Conservation (phyloP, 2,329 filamentous ascomycete species). For the Allantophomopsis lycopodina region DNA sequence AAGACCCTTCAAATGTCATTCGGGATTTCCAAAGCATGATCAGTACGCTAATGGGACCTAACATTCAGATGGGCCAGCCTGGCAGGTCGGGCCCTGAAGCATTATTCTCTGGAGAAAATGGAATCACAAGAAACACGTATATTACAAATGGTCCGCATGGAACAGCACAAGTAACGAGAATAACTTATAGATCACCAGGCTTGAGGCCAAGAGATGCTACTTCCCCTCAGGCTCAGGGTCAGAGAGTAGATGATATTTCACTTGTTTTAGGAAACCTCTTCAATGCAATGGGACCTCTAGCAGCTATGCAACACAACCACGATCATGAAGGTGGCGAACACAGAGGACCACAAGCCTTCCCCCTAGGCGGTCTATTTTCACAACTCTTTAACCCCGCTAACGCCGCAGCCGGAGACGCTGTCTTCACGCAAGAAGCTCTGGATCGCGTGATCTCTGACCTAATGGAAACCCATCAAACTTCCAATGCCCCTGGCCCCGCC, state of each 20-base stretch:
- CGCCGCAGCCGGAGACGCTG: conserved; percentile 58
- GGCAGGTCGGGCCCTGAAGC: conserved; percentile 17
- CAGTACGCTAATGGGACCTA: conserved; percentile 25
- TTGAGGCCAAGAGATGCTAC: conserved; percentile 36
- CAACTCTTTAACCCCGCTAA: conserved; percentile 36
- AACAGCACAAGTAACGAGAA: no score
- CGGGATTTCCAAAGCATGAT: conserved; percentile 29
- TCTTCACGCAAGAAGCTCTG: conserved; percentile 81
- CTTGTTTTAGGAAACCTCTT: conserved; percentile 16
- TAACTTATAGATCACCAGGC: no score
- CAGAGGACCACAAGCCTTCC: conserved; percentile 16
- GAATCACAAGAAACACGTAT: not conserved
- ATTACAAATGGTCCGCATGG: conserved; percentile 5
- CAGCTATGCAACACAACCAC: conserved; percentile 2
- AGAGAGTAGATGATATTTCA: conserved; percentile 29
- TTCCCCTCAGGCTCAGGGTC: conserved; percentile 27
- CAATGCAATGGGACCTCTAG: conserved; percentile 9
- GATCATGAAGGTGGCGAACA: conserved; percentile 10
- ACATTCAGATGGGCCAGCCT: conserved; percentile 5
- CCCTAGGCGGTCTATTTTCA: conserved; percentile 33
- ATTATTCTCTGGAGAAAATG: conserved; percentile 8
- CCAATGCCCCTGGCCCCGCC: conserved; percentile 72
- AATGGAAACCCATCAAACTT: conserved; percentile 69
- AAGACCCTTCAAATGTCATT: conserved; percentile 13
- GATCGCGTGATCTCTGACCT: conserved; percentile 79